Evolutionary conservation across 345 rosid genomes (phyloP).

Genomic region (Eucalyptus guilfoylei): DNA sequence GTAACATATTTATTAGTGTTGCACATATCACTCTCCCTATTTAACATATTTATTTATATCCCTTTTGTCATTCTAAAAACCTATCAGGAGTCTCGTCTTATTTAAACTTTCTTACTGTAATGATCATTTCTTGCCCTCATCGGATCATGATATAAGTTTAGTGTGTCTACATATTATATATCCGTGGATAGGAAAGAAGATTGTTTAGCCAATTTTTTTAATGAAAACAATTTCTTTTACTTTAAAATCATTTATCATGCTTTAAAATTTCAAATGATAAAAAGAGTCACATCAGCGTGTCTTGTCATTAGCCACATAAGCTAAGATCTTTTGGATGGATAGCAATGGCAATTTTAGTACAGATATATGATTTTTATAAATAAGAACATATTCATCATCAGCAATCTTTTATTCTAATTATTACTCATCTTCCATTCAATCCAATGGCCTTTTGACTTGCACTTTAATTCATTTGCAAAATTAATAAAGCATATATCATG

Average conservation of each 20-base stretch:
- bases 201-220: no score
- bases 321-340: not conserved
- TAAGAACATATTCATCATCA: not conserved
- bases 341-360: not conserved
- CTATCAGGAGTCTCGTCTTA: accelerated
- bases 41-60: not conserved
- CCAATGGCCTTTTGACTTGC: not conserved
- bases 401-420: not conserved
- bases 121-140: not conserved
- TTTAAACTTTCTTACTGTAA: not conserved
- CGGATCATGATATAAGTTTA: not conserved
- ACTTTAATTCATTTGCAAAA: not conserved
- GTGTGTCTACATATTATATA: not conserved
- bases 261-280: not conserved
- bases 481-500: not conserved
- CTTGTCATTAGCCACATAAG: not conserved
- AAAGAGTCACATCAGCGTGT: not conserved
- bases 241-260: not conserved
- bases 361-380: not conserved
- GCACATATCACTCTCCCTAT: not conserved
- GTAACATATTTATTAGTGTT: not conserved
- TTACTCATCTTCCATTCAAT: not conserved
- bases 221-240: not conserved
- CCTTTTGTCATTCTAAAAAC: accelerated
- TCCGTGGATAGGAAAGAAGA: not conserved